Evolutionary conservation across 495 filamentous ascomycete species (phyloP), one percentile per base, ranked within the genome.

Genomic region (Penicillium crystallinum): DNA sequence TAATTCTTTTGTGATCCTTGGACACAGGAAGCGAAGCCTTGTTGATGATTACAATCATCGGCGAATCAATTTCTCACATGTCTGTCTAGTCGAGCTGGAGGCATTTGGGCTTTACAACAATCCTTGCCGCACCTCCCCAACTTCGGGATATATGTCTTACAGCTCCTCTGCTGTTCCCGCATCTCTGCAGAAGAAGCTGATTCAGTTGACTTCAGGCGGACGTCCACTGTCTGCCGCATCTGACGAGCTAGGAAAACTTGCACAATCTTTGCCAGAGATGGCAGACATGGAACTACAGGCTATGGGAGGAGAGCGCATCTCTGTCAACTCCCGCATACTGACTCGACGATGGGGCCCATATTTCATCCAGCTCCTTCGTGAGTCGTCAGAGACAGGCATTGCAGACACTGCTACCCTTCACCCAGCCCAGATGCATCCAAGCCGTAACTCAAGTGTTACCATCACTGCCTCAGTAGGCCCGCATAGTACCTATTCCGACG

Each of bases 1-100:
- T 46, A 98, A 95, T 63, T 84, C 87, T 1, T 98, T 97, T 70
- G 90, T 98, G 36, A 90, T 98, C 53, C 78, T 98, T 18, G 93
- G 93, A 19, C 92, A 96, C 65, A 83, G 92, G 25, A 93, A 90
- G 67, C 77, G 93, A 40, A 95, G 87, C 52, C 75, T 97, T n/a
- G 92, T 97, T 0, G 95, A 98, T 53, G 93, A 98, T 62, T 98
- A 98, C 60, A 97, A 97, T 53, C 92, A 98, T 58, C 88, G 93
- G 10, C 84, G 95, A 12, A 95, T 97, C 71, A 98, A 98, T 64
- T 98, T 98, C 67, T 88, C 88, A 9, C 90, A 98, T 64, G 79
- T 97, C 3, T 97, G 92, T 64, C 83, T 96, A 80, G 91, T 98
- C 15, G 93, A 97, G 69, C 73, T 98, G 15, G 93, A 98, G 67